Base-by-base conservation (phyloP, 768 basidiomycete species). In the Lentinula aciculospora region DNA sequence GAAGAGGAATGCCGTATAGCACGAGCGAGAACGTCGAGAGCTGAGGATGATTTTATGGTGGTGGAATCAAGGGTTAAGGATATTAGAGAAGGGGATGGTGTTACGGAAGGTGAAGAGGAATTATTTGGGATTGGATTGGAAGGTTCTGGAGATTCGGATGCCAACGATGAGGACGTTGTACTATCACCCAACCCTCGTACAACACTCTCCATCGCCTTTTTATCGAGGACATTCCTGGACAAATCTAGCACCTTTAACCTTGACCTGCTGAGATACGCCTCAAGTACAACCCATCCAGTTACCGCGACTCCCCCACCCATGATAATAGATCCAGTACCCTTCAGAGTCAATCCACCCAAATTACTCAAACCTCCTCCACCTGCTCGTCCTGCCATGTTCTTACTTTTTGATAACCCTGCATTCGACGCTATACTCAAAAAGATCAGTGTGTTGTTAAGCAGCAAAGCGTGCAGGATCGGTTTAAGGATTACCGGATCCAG, bases 341-440 rank as follows among this genome's bases (percentile, higher is more conserved):
- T 53, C 34, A 53, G 13, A 8, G 32, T 13, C 32, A 34, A 34
- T 27, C 32, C 34, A 13, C 34, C 23, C 4, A 53, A 23, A 23
- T n/a, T 36, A 19, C n/a, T 17, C 3, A 36, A 36, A 69, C 91
- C 98, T 8, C 88, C 83, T 10, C 89, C 92, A 15, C 97, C 73
- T 0, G 93, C 71, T 56, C 84, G 82, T 76, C 92, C 96, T 0
- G 89, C 92, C 6, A 80, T 71, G 0, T 80, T 68, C 66, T 92
- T 92, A 53, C 32, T 34, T 13, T 25, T 32, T 15, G 25, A 31
- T 13, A 99, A 76, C 39, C 86, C 84, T 65, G 86, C 79, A 68
- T 98, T 98, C 6, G 91, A 91, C 19, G 93, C 88, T 23, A 98
- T 76, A 1, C 91, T 93, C 19, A 98, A 77, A 64, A 86, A 91